Base-by-base conservation (phyloP, 192 early-diverging fungal genomes). In the Geosiphon pyriformis region DNA sequence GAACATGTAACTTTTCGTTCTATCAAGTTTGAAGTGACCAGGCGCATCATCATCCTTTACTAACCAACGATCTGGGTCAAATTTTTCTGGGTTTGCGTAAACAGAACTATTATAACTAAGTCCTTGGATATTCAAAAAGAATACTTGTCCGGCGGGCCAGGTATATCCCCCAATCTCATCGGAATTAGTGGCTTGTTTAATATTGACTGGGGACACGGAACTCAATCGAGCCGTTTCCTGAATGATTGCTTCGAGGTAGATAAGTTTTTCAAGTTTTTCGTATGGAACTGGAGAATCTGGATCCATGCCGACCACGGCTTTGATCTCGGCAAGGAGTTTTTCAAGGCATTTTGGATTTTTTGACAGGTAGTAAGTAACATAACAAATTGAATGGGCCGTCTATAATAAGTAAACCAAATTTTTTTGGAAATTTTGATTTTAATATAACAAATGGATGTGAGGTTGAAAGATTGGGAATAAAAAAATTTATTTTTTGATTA, bases 181-280 rank as follows among this genome's bases (percentile, higher is more conserved):
- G 22, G 27, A 15, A 42, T 23, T 35, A 23, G 8, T 23, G 20
- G 31, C 34, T 34, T 12, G 1, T 47, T 35, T 37, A 15, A 18
- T 2, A 22, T 15, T 2, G 15, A 42, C 34, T 18, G n/a, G 30
- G 18, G 42, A 0, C 17, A 60, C 59, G 2, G 59, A 35, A 1
- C 17, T 60, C 42, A 60, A 2, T 17, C 62, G 25, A 31, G 48
- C 1, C 22, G 47, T 25, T 51, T 64, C 62, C 20, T 64, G 25
- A 30, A 64, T 49, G 32, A 64, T n/a, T 32, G 62, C 62, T 51
- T 64, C 62, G 17, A 42, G 31, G 47, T 64, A 64, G 10, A 42
- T 23, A 22, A 64, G 32, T 52, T 52, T 30, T 20, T 49, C 47
- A 3, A 64, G 50, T 18, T 22, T 29, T 52, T 53, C 50, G 11